phyloP scores from a whole-genome alignment of 192 early-diverging fungal genomes.

The Podochytrium sp. region DNA sequence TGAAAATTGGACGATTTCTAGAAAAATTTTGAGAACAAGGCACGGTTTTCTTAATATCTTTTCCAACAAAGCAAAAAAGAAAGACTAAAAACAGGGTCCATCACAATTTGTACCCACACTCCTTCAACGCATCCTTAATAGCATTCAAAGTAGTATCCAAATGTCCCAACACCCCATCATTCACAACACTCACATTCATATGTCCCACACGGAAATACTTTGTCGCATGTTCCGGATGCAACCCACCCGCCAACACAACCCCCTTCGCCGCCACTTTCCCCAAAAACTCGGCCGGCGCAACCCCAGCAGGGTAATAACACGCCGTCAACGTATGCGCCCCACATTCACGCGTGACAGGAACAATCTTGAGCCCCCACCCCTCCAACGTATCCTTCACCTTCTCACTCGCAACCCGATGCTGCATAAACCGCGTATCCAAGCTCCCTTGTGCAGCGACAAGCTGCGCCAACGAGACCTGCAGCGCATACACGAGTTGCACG shows the following conservation, averaged over 20 bases:
- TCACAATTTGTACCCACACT: slow-evolving; percentile 20
- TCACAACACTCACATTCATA: slow-evolving; percentile 55
- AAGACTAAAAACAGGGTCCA: too few relatives aligned
- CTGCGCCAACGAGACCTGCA: slow-evolving; percentile 82
- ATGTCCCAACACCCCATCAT: slow-evolving; percentile 41
- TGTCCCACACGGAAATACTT: slow-evolving; percentile 94
- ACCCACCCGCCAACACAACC: slow-evolving; percentile 90
- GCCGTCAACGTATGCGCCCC: slow-evolving; percentile 57
- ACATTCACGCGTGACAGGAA: slow-evolving; percentile 44
- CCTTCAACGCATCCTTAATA: slow-evolving; percentile 46
- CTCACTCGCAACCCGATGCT: slow-evolving; percentile 74
- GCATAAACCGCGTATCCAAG: slow-evolving; percentile 78
- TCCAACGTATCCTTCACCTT: slow-evolving; percentile 74
- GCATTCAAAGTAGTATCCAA: slow-evolving; percentile 49
- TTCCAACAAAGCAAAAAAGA: too few relatives aligned
- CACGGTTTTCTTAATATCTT: too few relatives aligned
- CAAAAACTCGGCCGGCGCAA: slow-evolving; percentile 78
- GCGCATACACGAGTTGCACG: slow-evolving; percentile 89
- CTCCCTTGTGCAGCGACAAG: slow-evolving; percentile 61
- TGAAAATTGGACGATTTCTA: too few relatives aligned
- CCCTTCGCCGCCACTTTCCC: slow-evolving; percentile 76
- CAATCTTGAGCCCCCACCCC: slow-evolving; percentile 75
- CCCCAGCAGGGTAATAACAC: slow-evolving; percentile 81
- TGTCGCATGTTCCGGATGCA: slow-evolving; percentile 76
- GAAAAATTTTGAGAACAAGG: too few relatives aligned